phyloP scores from a whole-genome alignment of 2,329 filamentous ascomycete species.

The Ceratocystis huliohia region DNA sequence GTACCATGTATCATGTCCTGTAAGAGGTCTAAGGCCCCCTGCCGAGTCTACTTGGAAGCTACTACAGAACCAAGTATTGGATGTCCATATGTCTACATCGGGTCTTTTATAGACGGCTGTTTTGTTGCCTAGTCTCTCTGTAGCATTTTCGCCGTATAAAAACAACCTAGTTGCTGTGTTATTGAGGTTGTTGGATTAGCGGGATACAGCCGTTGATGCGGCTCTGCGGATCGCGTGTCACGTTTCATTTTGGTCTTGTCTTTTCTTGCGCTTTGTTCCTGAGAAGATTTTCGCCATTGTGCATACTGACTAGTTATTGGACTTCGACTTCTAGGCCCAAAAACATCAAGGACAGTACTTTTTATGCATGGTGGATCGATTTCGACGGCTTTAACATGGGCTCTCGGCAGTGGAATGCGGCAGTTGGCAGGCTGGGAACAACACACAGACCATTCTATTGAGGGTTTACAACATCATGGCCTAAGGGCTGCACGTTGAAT shows the following conservation, averaged over 20 bases:
- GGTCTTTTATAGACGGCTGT: too few relatives aligned
- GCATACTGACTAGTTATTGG: too few relatives aligned
- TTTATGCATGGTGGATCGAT: background rate
- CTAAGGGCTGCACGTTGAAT: too few relatives aligned
- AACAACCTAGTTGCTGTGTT: background rate
- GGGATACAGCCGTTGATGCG: background rate
- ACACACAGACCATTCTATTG: background rate
- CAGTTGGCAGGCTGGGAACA: background rate
- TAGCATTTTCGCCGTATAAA: too few relatives aligned
- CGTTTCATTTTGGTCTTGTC: background rate
- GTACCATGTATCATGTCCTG: too few relatives aligned
- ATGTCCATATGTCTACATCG: too few relatives aligned
- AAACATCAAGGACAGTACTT: background rate
- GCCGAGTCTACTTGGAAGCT: too few relatives aligned
- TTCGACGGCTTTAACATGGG: too few relatives aligned
- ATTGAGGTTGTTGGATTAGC: background rate
- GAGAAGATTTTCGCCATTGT: background rate
- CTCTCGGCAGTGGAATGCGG: background rate
- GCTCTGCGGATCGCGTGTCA: constrained; percentile 1
- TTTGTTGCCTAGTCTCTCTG: too few relatives aligned
- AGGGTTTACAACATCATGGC: background rate
- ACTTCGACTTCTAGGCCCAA: background rate
- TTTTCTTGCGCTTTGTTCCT: background rate
- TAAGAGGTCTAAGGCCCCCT: too few relatives aligned
- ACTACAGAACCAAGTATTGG: too few relatives aligned